Evolutionary conservation across 352 stramenopile genomes (phyloP).

Genomic region (Hyphochytrium catenoides): DNA sequence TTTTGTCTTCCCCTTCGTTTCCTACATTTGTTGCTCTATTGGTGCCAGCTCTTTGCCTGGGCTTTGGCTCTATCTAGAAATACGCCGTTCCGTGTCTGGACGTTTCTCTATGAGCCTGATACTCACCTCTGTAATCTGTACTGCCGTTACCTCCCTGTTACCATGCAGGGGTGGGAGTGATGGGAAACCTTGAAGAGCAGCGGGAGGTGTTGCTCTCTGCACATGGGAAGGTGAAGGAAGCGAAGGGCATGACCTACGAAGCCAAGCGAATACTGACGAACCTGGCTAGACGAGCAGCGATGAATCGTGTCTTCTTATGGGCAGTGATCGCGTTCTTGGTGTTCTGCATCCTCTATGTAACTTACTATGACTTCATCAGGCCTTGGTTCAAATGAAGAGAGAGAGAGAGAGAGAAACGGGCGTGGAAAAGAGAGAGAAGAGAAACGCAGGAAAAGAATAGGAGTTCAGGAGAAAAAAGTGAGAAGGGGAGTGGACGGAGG

Average conservation of each 20-base stretch:
- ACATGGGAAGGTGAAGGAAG: conserved; percentile 26
- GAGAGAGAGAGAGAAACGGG: no score
- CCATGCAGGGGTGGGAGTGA: conserved; percentile 20
- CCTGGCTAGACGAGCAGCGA: conserved; percentile 44
- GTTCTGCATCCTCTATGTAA: conserved; percentile 30
- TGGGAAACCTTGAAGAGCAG: conserved; percentile 35
- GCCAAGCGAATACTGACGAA: conserved; percentile 32
- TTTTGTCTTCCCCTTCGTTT: no score
- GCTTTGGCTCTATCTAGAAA: no score
- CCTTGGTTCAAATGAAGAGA: no score
- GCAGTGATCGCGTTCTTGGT: conserved; percentile 38
- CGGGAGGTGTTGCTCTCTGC: conserved; percentile 26
- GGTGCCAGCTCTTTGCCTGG: no score
- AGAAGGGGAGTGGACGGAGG: no score
- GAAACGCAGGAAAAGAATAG: no score
- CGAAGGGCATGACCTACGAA: conserved; percentile 31
- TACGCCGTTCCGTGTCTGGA: no score
- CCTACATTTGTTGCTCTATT: no score
- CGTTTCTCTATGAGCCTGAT: no score
- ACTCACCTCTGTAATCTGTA: not conserved
- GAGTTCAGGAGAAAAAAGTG: no score
- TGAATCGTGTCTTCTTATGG: conserved; percentile 48
- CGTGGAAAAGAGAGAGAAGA: no score
- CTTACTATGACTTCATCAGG: conserved; percentile 49
- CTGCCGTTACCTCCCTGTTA: not conserved